Conservation (phyloP, 176 grass and related monocot species). For the Microstegium vimineum region DNA sequence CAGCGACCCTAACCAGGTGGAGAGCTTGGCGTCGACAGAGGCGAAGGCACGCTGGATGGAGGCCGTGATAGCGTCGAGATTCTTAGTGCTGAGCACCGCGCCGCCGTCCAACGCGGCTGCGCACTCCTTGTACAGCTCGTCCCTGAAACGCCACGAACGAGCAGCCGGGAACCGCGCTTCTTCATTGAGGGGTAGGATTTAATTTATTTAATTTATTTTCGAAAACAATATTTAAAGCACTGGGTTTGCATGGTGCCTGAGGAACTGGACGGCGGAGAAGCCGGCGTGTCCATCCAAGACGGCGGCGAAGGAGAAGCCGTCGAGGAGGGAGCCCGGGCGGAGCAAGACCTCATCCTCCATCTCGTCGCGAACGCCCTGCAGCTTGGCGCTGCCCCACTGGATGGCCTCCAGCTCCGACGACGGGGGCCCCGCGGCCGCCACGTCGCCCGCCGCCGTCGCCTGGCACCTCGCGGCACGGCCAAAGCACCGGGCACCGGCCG, state of each 20-base stretch:
- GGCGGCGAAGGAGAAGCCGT: constrained; percentile 91
- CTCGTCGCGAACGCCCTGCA: constrained; percentile 81
- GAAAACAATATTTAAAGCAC: not conserved
- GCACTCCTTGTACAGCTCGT: constrained; percentile 94
- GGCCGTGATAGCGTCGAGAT: constrained; percentile 57
- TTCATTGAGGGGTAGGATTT: not conserved
- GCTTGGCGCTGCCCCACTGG: constrained; percentile 82
- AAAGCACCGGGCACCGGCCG: not conserved
- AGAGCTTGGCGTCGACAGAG: constrained; percentile 61
- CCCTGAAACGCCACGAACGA: constrained; percentile 42
- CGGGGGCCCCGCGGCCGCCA: constrained; percentile 37
- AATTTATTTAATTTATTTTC: not conserved
- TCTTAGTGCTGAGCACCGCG: constrained; percentile 68
- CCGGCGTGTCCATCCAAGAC: constrained; percentile 92
- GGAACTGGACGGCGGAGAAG: constrained; percentile 79
- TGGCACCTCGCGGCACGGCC: constrained; percentile 33
- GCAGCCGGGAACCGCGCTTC: not conserved
- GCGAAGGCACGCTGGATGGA: constrained; percentile 71
- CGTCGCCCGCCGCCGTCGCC: constrained; percentile 38
- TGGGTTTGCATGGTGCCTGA: constrained; percentile 40
- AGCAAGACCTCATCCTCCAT: constrained; percentile 94
- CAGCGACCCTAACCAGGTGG: constrained; percentile 55
- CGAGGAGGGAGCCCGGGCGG: constrained; percentile 43
- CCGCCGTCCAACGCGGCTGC: constrained; percentile 62
- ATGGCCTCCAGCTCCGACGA: constrained; percentile 49